Evolutionary conservation across 1,284 basidiomycete species (phyloP).

Genomic region (Trametes sp.): DNA sequence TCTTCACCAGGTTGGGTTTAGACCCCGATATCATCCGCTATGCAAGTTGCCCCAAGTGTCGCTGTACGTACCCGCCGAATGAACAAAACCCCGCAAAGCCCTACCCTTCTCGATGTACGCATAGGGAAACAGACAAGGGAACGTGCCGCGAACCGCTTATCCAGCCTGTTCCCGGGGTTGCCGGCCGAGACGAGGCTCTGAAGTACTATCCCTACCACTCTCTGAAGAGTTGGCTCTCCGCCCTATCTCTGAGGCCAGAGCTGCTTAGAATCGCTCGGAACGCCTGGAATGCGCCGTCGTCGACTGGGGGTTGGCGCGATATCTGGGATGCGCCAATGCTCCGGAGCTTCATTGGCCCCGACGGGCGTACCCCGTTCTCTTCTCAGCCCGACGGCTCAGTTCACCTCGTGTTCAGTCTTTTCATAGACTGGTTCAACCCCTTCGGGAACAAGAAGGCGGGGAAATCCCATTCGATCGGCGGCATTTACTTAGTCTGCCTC

Average conservation of each 20-base stretch:
- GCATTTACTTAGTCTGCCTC: not conserved
- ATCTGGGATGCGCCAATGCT: slow-evolving; percentile 1
- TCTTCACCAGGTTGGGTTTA: not conserved
- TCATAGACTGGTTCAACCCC: not conserved
- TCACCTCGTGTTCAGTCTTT: not conserved
- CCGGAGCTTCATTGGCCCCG: not conserved
- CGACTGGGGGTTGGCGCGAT: not conserved
- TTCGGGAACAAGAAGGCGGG: not conserved
- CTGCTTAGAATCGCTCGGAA: too few species aligned
- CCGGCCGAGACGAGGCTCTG: not conserved
- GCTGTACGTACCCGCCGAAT: slow-evolving; percentile 6
- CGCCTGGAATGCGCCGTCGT: too few species aligned
- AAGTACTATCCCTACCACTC: slow-evolving; percentile 6
- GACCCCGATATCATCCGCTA: slow-evolving; percentile 16
- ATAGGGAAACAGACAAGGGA: not conserved
- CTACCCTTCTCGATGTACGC: not conserved
- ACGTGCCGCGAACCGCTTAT: slow-evolving; percentile 1
- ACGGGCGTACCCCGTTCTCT: not conserved
- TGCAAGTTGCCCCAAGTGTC: slow-evolving; percentile 20
- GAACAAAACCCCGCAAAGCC: not conserved
- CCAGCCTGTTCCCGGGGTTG: not conserved
- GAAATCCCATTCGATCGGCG: not conserved
- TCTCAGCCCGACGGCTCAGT: not conserved
- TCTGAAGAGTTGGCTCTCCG: too few species aligned
- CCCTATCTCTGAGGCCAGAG: too few species aligned